Evolutionary conservation across 2,329 filamentous ascomycete genomes (phyloP).

Genomic region (Didymella arachidicola): DNA sequence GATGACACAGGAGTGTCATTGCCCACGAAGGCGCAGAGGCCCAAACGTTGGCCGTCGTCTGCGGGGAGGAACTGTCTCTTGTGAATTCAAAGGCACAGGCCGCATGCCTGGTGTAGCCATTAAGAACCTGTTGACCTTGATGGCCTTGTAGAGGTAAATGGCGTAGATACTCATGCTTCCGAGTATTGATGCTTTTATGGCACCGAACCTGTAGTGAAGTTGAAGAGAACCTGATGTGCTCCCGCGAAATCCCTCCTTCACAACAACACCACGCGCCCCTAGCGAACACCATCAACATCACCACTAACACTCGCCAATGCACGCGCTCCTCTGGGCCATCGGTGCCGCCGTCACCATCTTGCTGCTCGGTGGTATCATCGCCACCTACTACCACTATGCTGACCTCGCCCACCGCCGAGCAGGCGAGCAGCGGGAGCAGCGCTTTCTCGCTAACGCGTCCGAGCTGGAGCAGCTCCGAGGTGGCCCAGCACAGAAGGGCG

Average conservation of each 20-base stretch:
- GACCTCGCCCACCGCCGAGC: not conserved
- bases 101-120: not conserved
- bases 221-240: not conserved
- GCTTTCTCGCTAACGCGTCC: not conserved
- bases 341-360: not conserved
- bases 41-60: not conserved
- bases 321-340: not conserved
- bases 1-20: not conserved
- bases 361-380: slow-evolving; percentile 3
- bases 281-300: not conserved
- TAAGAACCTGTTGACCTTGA: too few relatives aligned
- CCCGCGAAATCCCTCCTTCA: not conserved
- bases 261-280: slow-evolving; percentile 1
- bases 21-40: not conserved
- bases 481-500: not conserved
- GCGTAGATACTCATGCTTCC: not conserved
- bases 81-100: not conserved
- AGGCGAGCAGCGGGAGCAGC: not conserved
- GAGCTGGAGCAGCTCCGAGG: slow-evolving; percentile 9
- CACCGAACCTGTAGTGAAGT: not conserved
- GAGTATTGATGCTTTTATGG: too few relatives aligned
- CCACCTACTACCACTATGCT: slow-evolving; percentile 1
- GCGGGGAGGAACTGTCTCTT: not conserved
- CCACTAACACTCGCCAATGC: slow-evolving; percentile 1
- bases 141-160: not conserved